Evolutionary conservation across 2,329 filamentous ascomycete genomes (phyloP).

Genomic region (Stachybotrys chlorohalonatus): DNA sequence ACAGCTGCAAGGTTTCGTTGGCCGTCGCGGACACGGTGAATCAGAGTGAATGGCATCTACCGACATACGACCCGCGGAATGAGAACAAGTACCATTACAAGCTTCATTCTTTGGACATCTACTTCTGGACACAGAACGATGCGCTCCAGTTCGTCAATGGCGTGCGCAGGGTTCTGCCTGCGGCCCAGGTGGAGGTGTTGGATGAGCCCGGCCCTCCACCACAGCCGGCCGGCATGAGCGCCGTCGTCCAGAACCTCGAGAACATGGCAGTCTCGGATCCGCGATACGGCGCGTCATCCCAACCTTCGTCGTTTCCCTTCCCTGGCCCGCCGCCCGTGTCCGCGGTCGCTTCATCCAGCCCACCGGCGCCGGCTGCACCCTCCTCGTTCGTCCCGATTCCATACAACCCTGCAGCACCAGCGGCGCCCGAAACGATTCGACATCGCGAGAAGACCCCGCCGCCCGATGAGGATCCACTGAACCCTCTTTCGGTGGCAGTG

Average conservation of each 20-base stretch:
- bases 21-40: conserved; percentile 47
- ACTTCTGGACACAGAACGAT: conserved; percentile 70
- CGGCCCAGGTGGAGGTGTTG: conserved; percentile 50
- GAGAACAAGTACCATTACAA: conserved; percentile 73
- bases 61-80: conserved; percentile 61
- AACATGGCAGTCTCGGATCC: conserved; percentile 57
- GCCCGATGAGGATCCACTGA: conserved; percentile 52
- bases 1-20: conserved; percentile 62
- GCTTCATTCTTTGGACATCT: conserved; percentile 66
- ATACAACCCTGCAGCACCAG: conserved; percentile 72
- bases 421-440: conserved; percentile 61
- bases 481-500: conserved; percentile 50
- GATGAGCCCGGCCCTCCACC: conserved; percentile 51
- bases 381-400: conserved; percentile 53
- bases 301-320: conserved; percentile 9
- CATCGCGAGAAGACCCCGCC: conserved; percentile 76
- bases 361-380: conserved; percentile 23
- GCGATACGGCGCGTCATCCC: conserved; percentile 27
- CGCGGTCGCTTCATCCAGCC: conserved; percentile 9
- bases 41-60: conserved; percentile 63
- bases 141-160: conserved; percentile 62
- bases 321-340: conserved; percentile 12
- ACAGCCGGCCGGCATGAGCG: conserved; percentile 45
- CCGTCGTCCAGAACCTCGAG: conserved; percentile 67
- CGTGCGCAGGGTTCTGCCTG: conserved; percentile 54